Evolutionary conservation across 1,284 basidiomycete genomes (phyloP), one percentile per base, ranked within the genome.

Genomic region (Neonothopanus nambi): DNA sequence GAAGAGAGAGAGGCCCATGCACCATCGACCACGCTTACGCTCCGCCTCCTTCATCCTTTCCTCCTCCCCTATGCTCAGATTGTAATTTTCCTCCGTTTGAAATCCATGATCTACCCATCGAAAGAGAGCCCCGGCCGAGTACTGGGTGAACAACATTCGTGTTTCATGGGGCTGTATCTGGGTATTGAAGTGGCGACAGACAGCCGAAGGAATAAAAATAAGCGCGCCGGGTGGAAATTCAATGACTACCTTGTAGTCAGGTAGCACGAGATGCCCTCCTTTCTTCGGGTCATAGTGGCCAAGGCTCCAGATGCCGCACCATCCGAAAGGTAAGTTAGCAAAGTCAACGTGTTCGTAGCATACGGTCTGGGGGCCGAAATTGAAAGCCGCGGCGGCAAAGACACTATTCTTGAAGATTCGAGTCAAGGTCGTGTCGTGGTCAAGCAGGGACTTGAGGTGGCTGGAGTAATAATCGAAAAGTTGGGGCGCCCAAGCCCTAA

Each of bases 161-260:
- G 17, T 23, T 23, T 43, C 39, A 43, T 40, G 39, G 5, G 28
- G 26, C 2, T 28, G 39, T 5, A 51, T 20, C 15, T 17, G 38
- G 21, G 40, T 36, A 28, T 51, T 51, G 13, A 30, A 51, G n/a
- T 41, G 37, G 15, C 21, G 40, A 41, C 39, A 20, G 8, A 39
- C 26, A 12, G 37, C 50, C 18, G 43, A 52, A 18, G 51, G 51
- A 39, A 46, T 52, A 9, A 52, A 38, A n/a, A 52, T 26, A 13
- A 44, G 45, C 11, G 51, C 21, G 7, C 33, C 20, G n/a, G 26
- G 51, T 18, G 51, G 43, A 52, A 52, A 52, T 9, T 46, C 28
- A 13, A 52, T 33, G 3, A 46, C 36, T 2, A 46, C 33, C 42
- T 46, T 52, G 7, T 46, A 35, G 24, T 52, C 51, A 37, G 37